Evolutionary conservation across 2,329 filamentous ascomycete species (phyloP), one percentile per base, ranked within the genome.

Genomic region (Macrophomina phaseolina): DNA sequence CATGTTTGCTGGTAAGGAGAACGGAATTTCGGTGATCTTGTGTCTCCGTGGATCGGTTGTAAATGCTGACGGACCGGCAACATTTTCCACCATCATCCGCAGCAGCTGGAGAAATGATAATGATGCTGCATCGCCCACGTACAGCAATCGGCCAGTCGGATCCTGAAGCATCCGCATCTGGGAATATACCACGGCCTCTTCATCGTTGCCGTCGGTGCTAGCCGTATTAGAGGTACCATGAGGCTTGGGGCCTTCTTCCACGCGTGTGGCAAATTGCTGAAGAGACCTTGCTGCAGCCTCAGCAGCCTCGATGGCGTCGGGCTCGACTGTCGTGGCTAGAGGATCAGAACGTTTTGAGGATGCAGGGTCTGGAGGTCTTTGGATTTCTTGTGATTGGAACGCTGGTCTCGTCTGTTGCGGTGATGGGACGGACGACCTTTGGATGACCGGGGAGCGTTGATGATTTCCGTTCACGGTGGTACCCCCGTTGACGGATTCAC

Each of bases 101-200:
- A 90, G 83, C 52, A 87, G 78, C 66, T 89, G 85, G 3, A 90
- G 77, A 70, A 86, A 89, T 0, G 87, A 87, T 5, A 89, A 77
- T 0, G 86, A 86, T 0, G 87, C 86, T 1, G 88, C 87, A 69
- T 89, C 86, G n/a, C 88, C 87, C 68, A 89, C 81, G 68, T 89
- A 89, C 30, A 87, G 78, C 40, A 88, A 77, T 70, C 85, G 81
- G 9, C 86, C 86, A 0, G 83, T 86, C 11, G 82, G 82, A 71
- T 90, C 87, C 70, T 86, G 82, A 46, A 90, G 77, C 85, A 90
- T 87, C 68, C 86, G 81, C 36, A 83, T 82, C 68, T 86, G 81
- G 9, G 83, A 82, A 68, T 84, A 83, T 32, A 88, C 80, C 32
- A 85, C 82, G 4, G 85, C 82, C 71, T 89, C 86, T 68, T 89